Conservation (phyloP, 306 rosid species). For the Quillaja saponaria region DNA sequence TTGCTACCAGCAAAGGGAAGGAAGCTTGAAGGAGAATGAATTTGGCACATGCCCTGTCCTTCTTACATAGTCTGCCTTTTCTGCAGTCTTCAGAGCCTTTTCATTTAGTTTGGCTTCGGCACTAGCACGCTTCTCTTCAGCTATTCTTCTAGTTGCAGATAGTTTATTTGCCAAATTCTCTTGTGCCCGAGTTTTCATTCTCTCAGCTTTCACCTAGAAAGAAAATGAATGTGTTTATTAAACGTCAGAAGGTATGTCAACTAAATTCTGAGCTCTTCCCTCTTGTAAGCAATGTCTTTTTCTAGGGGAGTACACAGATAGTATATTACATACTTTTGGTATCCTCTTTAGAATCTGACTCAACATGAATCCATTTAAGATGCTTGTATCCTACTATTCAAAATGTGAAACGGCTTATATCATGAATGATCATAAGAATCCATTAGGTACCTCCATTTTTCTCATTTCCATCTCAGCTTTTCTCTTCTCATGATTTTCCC, state of each 20-base stretch:
- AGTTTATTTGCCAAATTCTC: conserved; percentile 68
- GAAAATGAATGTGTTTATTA: background rate
- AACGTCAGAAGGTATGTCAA: background rate
- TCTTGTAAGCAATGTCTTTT: conserved; percentile 8
- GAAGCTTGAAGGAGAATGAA: conserved; percentile 76
- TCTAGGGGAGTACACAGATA: conserved; percentile 12
- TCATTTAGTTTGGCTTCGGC: conserved; percentile 81
- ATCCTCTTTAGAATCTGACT: background rate
- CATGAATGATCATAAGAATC: background rate
- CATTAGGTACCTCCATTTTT: conserved; percentile 78
- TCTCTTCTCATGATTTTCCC: conserved; percentile 94
- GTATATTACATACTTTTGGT: background rate
- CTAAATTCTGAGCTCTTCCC: background rate
- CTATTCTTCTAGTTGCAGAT: conserved; percentile 67
- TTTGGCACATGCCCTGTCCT: conserved; percentile 90
- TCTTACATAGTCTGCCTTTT: conserved; percentile 77
- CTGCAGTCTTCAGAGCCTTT: conserved; percentile 70
- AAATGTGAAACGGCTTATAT: no score
- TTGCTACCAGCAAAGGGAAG: conserved; percentile 85
- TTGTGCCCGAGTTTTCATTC: conserved; percentile 77
- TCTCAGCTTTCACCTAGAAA: conserved; percentile 79
- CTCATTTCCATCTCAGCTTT: conserved; percentile 94
- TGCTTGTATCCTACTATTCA: no score
- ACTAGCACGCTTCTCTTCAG: conserved; percentile 79
- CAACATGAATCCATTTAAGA: background rate